A percentile compares a stretch with the other conserved stretches of the same genome.
phyloP scores from a whole-genome alignment of 352 stramenopile genomes.

The Stephanocyclus meneghinianus region DNA sequence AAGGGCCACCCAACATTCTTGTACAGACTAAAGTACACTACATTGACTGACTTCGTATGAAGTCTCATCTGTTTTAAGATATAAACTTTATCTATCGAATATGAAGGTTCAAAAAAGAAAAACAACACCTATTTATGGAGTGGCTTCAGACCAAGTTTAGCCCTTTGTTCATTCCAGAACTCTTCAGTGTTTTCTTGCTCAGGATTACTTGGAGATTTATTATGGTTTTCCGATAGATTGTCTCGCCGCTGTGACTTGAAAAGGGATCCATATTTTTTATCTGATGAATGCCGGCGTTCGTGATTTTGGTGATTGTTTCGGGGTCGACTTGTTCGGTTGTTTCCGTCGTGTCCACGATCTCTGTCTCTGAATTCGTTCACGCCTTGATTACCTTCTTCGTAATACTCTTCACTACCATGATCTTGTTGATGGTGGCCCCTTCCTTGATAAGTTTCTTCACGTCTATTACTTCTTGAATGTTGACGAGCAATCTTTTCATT shows the following conservation, averaged over 20 bases:
- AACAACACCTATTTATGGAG: slow-evolving; percentile 37
- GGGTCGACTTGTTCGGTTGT: background rate
- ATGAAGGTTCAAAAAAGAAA: no score
- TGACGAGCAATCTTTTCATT: background rate
- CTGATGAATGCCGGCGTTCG: background rate
- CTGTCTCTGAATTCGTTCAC: background rate
- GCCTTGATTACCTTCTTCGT: slow-evolving; percentile 3
- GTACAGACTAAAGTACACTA: no score
- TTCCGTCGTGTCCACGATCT: background rate
- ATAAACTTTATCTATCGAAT: no score
- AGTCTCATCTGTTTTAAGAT: no score
- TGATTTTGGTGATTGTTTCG: slow-evolving; percentile 15
- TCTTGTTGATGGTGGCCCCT: background rate
- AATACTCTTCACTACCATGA: slow-evolving; percentile 10
- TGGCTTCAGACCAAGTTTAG: slow-evolving; percentile 73
- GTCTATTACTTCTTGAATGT: no score
- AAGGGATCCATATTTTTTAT: slow-evolving; percentile 67
- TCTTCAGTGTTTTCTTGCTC: slow-evolving; percentile 53
- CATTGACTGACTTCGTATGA: no score
- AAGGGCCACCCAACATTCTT: no score
- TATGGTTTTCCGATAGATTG: slow-evolving; percentile 8
- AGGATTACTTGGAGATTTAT: slow-evolving; percentile 7
- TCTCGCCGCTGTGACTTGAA: slow-evolving; percentile 51
- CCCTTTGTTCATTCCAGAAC: slow-evolving; percentile 78
- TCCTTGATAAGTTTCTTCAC: background rate